Evolutionary conservation across 441 rosid genomes (phyloP), one percentile per base, ranked within the genome.

Genomic region (Euphorbia celastroides): DNA sequence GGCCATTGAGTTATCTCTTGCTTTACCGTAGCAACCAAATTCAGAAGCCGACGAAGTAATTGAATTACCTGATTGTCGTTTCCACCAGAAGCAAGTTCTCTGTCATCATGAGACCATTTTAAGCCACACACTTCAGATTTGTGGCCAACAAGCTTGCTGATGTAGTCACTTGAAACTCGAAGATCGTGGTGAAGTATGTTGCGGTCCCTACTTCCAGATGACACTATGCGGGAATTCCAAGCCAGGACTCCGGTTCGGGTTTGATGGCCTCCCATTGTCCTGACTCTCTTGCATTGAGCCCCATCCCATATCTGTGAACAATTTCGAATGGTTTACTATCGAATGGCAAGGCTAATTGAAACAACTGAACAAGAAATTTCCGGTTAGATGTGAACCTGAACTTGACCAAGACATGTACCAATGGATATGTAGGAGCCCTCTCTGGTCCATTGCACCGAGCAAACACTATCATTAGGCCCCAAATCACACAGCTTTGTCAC

Each of bases 21-120:
- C 64, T 26, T 20, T n/a, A 41, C 44, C 7, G 44, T 41, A 41
- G n/a, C n/a, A n/a, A n/a, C n/a, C n/a, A n/a, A n/a, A n/a, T n/a
- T n/a, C n/a, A 9, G 38, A 34, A 34, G 38, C 38, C 5, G 38
- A 9, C 38, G n/a, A n/a, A 36, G 62, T 26, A 64, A 22, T 51
- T 38, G n/a, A n/a, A n/a, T 34, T 34, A 67, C 98, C 96, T 93
- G 98, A 79, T 94, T 94, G 69, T 94, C 99, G 52, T 94, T 94
- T 75, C 98, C 98, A 74, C 99, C 98, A 2, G 99, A 94, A 8
- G 99, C 99, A 28, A 94, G 99, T 75, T 94, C 98, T 70, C 98
- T 78, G 75, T 90, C 99, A 65, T 94, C 99, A 41, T 87, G 90
- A 46, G 98, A 94, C 99, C 99, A 94, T 81, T 92, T 94, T 72